These are phyloP conservation scores for Theileria sp. DNA, from an alignment of 169 alveolate species.

Conservation along the genomic window DNA sequence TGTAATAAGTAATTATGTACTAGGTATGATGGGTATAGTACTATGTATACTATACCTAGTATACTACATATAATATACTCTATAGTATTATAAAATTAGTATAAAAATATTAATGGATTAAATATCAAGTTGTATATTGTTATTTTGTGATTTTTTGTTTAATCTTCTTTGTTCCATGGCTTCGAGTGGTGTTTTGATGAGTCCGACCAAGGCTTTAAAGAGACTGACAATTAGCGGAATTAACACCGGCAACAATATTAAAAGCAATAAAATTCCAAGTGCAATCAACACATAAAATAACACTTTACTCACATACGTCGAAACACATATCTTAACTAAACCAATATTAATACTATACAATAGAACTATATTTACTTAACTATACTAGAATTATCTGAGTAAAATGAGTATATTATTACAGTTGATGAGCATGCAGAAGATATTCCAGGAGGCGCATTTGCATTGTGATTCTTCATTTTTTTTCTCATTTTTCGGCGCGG, in stretches of 20 bases:
- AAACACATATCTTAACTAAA: slow-evolving; percentile 38
- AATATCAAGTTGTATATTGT: not conserved
- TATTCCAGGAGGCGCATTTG: slow-evolving; percentile 38
- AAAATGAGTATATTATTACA: not conserved
- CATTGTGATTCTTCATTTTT: slow-evolving; percentile 12
- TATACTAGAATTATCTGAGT: not conserved
- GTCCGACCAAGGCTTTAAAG: not conserved
- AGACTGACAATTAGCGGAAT: slow-evolving; percentile 25
- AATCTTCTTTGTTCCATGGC: not conserved
- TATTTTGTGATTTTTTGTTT: not conserved
- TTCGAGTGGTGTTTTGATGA: slow-evolving; percentile 9
- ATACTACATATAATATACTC: too few species aligned
- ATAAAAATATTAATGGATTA: too few species aligned
- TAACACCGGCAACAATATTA: slow-evolving; percentile 52
- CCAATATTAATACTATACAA: not conserved
- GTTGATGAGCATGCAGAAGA: slow-evolving; percentile 43
- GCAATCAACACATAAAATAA: slow-evolving; percentile 47
- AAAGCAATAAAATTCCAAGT: slow-evolving; percentile 23
- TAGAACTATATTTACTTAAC: not conserved
- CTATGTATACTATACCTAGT: too few species aligned
- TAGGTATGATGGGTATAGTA: too few species aligned
- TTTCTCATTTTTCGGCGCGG: not conserved
- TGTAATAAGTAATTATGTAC: too few species aligned
- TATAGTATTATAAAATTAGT: too few species aligned
- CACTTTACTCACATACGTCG: slow-evolving; percentile 26